Percentiles rank a stretch among this genome's conserved stretches.
Evolutionary conservation across 768 basidiomycete genomes (phyloP).

Genomic region (Leccinum subtestaceum): DNA sequence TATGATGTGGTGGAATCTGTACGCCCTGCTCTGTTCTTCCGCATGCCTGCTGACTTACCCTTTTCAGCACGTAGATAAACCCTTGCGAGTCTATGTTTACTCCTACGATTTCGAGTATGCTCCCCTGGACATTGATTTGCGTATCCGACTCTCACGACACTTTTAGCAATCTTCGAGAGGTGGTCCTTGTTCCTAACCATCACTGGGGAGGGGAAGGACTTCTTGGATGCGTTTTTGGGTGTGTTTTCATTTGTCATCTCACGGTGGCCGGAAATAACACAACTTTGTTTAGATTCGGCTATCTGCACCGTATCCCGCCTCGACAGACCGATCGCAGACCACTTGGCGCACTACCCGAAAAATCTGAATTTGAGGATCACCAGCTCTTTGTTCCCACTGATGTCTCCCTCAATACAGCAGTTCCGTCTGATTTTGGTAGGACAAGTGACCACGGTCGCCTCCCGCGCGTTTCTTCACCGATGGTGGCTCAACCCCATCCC

Average conservation of each 20-base stretch:
- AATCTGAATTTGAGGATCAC: conserved; percentile 57
- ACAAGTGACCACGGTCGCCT: conserved; percentile 9
- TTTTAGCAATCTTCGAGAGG: conserved; percentile 82
- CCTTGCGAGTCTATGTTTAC: conserved; percentile 92
- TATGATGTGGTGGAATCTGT: conserved; percentile 94
- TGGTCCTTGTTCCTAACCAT: conserved; percentile 91
- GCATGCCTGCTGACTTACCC: conserved; percentile 2
- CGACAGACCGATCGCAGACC: conserved; percentile 57
- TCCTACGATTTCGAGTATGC: conserved; percentile 95
- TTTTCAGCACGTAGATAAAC: conserved; percentile 88
- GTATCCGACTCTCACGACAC: conserved; percentile 6
- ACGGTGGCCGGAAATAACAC: conserved; percentile 1
- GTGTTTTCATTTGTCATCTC: conserved; percentile 27
- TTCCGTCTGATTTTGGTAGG: background rate
- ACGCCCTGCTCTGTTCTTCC: conserved; percentile 27
- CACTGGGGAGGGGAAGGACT: conserved; percentile 98
- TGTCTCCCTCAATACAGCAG: conserved; percentile 21
- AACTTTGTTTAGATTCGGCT: conserved; percentile 62
- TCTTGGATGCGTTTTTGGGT: conserved; percentile 95
- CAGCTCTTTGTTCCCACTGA: conserved; percentile 76
- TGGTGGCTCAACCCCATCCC: conserved; percentile 31
- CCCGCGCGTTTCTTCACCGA: conserved; percentile 12
- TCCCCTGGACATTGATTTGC: background rate
- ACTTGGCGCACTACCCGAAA: conserved; percentile 54
- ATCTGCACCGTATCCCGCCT: conserved; percentile 90